These are phyloP conservation scores for Sphaerobolus stellatus DNA, from an alignment of 1,284 basidiomycete species.

Conservation along the genomic window DNA sequence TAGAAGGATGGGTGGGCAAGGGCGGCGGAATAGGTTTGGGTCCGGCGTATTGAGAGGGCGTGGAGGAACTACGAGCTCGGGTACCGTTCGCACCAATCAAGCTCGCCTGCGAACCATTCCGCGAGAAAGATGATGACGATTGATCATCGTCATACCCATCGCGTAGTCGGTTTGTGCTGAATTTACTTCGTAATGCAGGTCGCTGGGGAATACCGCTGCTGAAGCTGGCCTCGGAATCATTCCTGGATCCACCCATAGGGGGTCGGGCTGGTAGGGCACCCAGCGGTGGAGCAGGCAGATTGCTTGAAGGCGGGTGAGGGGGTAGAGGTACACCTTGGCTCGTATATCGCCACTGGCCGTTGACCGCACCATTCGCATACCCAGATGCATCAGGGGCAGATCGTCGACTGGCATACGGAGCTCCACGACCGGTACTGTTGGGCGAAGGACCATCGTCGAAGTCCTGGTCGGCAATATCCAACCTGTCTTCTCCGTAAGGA, in stretches of 20 bases:
- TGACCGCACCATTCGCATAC: conserved; percentile 62
- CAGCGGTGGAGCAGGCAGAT: conserved; percentile 18
- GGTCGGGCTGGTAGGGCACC: conserved; percentile 36
- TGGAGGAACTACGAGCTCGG: conserved; percentile 56
- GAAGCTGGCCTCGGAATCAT: conserved; percentile 54
- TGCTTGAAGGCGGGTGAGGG: conserved; percentile 18
- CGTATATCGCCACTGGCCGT: conserved; percentile 61
- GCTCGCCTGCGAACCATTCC: conserved; percentile 13
- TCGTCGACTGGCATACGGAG: conserved; percentile 57
- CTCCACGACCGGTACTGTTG: conserved; percentile 61
- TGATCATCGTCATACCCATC: conserved; percentile 48
- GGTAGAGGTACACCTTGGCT: conserved; percentile 20
- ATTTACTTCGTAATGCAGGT: conserved; percentile 63
- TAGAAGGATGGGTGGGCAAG: conserved; percentile 50
- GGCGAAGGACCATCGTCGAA: conserved; percentile 65
- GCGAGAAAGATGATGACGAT: conserved; percentile 5
- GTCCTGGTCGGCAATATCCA: conserved; percentile 61
- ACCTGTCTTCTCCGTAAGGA: conserved; percentile 43
- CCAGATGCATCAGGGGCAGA: conserved; percentile 71
- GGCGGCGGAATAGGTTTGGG: conserved; percentile 55
- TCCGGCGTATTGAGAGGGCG: conserved; percentile 41
- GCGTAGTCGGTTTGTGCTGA: conserved; percentile 64
- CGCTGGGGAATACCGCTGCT: conserved; percentile 41
- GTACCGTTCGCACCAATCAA: conserved; percentile 3
- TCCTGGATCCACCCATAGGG: conserved; percentile 39